These are phyloP conservation scores for Prunus kanzakura DNA, from an alignment of 306 rosid genomes.

Conservation along the genomic window DNA sequence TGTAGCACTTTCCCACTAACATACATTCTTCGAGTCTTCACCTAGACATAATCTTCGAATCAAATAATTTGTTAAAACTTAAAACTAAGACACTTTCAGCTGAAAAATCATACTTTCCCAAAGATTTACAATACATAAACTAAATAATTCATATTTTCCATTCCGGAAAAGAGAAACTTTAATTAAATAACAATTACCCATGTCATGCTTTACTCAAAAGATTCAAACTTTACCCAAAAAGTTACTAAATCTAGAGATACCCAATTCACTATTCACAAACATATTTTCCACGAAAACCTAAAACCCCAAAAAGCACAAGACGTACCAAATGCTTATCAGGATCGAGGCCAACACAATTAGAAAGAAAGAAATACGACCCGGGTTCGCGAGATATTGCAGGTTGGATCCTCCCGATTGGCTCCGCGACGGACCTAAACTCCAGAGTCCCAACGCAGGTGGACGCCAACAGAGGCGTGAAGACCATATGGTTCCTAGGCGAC, in stretches of 20 bases:
- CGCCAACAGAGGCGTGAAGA: slow-evolving; percentile 90
- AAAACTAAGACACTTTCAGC: not conserved
- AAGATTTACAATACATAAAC: not conserved
- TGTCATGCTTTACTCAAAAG: not conserved
- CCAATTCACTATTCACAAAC: not conserved
- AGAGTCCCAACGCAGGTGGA: slow-evolving; percentile 97
- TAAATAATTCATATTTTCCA: not conserved
- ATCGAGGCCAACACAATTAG: slow-evolving; percentile 58
- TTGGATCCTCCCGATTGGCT: slow-evolving; percentile 84
- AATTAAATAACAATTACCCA: not conserved
- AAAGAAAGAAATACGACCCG: slow-evolving; percentile 85
- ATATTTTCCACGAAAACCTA: not conserved
- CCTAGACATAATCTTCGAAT: not conserved
- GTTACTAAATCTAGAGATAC: not conserved
- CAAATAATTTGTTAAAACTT: not conserved
- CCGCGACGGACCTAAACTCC: slow-evolving; percentile 90
- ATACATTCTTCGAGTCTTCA: not conserved
- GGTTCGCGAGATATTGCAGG: slow-evolving; percentile 85
- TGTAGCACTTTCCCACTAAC: not conserved
- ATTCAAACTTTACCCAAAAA: not conserved
- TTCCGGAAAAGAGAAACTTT: not conserved
- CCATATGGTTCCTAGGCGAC: slow-evolving; percentile 98
- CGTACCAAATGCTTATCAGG: slow-evolving; percentile 58
- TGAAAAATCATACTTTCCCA: not conserved
- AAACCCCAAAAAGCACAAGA: not conserved